A percentile compares a stretch with the other conserved stretches of the same genome.
phyloP scores from a whole-genome alignment of 345 rosid species.

The Populus simonii region DNA sequence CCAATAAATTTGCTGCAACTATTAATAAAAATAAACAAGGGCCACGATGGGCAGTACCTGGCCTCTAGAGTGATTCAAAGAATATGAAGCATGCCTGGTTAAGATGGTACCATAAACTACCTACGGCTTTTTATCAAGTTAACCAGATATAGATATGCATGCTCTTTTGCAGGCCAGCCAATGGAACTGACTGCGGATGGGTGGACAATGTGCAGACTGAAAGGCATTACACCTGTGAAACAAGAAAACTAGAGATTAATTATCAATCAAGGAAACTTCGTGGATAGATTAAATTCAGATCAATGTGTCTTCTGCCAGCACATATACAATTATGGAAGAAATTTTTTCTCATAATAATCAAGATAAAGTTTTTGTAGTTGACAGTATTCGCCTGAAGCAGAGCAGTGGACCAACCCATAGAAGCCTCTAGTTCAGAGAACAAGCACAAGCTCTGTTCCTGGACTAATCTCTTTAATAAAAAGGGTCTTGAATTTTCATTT shows the following conservation, averaged over 20 bases:
- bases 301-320: too few relatives aligned
- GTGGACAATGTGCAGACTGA: conserved; percentile 13
- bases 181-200: not conserved
- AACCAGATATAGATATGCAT: not conserved
- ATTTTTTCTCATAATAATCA: too few relatives aligned
- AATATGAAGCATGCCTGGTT: not conserved
- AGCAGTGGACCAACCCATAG: too few relatives aligned
- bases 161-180: not conserved
- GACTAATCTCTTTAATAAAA: too few relatives aligned
- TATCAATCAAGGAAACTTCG: conserved; percentile 44
- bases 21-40: conserved; percentile 7
- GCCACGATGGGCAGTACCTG: conserved; percentile 6
- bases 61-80: conserved; percentile 5
- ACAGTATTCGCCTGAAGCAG: too few relatives aligned
- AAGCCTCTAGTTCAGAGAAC: too few relatives aligned
- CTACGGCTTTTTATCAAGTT: not conserved
- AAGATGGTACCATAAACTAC: not conserved
- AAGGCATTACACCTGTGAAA: conserved; percentile 49
- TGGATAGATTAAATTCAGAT: conserved; percentile 18
- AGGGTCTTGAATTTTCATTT: too few relatives aligned
- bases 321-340: too few relatives aligned
- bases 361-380: too few relatives aligned
- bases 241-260: conserved; percentile 37
- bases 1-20: not conserved
- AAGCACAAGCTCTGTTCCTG: too few relatives aligned